A percentile compares a stretch with the other conserved stretches of the same genome.
phyloP scores from a whole-genome alignment of 306 rosid genomes.

The Pyrus pyrifolia region DNA sequence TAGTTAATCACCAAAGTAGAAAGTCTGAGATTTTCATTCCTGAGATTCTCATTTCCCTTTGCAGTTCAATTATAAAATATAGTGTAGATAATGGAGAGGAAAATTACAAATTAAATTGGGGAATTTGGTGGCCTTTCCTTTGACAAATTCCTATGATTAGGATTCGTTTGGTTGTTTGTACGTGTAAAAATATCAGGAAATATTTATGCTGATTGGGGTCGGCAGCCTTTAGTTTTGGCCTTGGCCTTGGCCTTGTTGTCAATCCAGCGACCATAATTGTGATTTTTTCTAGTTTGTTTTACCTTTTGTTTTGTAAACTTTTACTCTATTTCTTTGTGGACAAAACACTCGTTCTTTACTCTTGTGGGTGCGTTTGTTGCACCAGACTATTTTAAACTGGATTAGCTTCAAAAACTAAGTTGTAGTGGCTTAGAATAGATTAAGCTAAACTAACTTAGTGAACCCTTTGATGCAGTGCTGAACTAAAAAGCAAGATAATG shows the following conservation, averaged over 20 bases:
- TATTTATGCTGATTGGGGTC: background rate
- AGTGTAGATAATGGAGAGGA: background rate
- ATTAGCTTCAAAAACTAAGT: too few species aligned
- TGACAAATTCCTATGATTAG: constrained; percentile 3
- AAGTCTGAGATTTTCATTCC: background rate
- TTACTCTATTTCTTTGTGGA: background rate
- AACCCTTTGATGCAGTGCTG: too few species aligned
- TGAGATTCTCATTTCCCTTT: background rate
- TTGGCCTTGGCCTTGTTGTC: constrained; percentile 22
- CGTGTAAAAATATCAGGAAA: background rate
- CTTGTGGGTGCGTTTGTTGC: too few species aligned
- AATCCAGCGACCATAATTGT: background rate
- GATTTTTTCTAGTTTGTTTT: background rate
- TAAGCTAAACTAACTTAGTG: too few species aligned
- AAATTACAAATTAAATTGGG: background rate
- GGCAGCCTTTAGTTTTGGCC: constrained; percentile 14
- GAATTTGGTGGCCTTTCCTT: background rate
- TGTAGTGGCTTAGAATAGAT: too few species aligned
- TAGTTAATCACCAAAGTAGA: background rate
- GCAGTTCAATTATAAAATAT: background rate
- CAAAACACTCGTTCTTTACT: background rate
- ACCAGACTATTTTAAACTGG: accelerated
- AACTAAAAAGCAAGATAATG: too few species aligned
- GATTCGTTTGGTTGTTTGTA: background rate
- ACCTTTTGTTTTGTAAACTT: background rate